A percentile compares a stretch with the other conserved stretches of the same genome.
phyloP scores from a whole-genome alignment of 1,284 basidiomycete species.

The Trichosporon sp. region DNA sequence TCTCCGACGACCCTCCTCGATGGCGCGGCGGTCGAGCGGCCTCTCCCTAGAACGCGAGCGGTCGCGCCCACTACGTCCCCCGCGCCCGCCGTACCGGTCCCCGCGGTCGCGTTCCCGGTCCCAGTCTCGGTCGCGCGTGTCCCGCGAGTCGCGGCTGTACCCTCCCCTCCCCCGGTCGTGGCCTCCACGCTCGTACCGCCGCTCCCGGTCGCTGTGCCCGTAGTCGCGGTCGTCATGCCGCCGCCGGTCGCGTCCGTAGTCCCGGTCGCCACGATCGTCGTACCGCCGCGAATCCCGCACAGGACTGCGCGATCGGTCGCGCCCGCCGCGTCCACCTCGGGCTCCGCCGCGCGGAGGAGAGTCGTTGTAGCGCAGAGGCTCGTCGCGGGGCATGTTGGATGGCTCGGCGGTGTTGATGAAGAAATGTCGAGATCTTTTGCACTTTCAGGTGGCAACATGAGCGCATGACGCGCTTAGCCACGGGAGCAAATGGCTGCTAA shows the following conservation, averaged over 20 bases:
- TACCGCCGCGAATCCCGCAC: background rate
- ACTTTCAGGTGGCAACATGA: conserved; percentile 5
- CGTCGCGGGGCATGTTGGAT: background rate
- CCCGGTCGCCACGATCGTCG: background rate
- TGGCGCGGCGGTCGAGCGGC: conserved; percentile 40
- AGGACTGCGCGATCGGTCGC: conserved; percentile 1
- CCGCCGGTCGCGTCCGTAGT: conserved; percentile 5
- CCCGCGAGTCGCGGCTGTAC: conserved; percentile 2
- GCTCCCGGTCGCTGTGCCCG: conserved; percentile 45
- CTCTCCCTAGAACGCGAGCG: conserved; percentile 28
- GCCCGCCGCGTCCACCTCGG: conserved; percentile 7
- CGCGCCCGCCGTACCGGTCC: conserved; percentile 16
- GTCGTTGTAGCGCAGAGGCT: background rate
- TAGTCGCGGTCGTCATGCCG: conserved; percentile 13
- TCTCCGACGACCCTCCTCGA: conserved; percentile 45
- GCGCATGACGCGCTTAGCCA: background rate
- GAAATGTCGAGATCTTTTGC: background rate
- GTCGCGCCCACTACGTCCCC: conserved; percentile 10
- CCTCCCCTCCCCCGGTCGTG: background rate
- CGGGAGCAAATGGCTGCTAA: background rate
- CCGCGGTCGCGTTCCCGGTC: conserved; percentile 17
- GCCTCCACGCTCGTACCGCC: conserved; percentile 33
- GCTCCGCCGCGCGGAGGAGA: background rate
- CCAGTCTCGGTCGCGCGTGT: conserved; percentile 11
- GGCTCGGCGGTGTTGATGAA: conserved; percentile 10